phyloP scores from a whole-genome alignment of 225 moss, liverwort and hornwort genomes.

The Antitrichia curtipendula region DNA sequence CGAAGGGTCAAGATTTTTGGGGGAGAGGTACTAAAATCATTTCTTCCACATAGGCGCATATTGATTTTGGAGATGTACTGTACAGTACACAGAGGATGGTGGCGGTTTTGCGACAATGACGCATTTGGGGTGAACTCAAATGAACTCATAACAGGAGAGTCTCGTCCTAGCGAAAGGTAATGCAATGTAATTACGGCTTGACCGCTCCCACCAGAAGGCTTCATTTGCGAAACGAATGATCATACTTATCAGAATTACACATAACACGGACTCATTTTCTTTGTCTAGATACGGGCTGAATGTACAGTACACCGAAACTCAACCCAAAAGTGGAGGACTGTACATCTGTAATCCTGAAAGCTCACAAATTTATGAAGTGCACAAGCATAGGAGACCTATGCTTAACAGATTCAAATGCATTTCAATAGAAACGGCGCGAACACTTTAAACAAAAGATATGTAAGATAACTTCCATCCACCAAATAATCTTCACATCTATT shows the following conservation, averaged over 20 bases:
- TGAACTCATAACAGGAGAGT: neutral
- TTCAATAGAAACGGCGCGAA: neutral
- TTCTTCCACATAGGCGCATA: too few species aligned
- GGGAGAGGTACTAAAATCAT: too few species aligned
- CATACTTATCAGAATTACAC: neutral
- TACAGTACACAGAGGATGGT: too few species aligned
- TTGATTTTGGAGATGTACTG: too few species aligned
- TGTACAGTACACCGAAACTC: neutral
- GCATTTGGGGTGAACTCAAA: neutral
- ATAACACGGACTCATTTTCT: neutral
- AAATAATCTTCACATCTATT: constrained; percentile 44
- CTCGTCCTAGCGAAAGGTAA: neutral
- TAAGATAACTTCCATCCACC: neutral
- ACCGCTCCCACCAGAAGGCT: neutral
- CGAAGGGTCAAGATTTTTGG: too few species aligned
- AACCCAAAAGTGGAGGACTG: neutral
- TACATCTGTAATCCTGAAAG: neutral
- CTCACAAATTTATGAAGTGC: neutral
- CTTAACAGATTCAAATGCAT: neutral
- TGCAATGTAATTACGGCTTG: neutral
- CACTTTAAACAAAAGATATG: neutral
- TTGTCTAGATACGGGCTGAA: neutral
- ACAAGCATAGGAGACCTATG: neutral
- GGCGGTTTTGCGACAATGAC: too few species aligned
- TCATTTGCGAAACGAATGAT: neutral